A percentile compares a stretch with the other conserved stretches of the same genome.
Conservation (phyloP, 202 grass and related monocot species). For the Cymbopogon flexuosus region DNA sequence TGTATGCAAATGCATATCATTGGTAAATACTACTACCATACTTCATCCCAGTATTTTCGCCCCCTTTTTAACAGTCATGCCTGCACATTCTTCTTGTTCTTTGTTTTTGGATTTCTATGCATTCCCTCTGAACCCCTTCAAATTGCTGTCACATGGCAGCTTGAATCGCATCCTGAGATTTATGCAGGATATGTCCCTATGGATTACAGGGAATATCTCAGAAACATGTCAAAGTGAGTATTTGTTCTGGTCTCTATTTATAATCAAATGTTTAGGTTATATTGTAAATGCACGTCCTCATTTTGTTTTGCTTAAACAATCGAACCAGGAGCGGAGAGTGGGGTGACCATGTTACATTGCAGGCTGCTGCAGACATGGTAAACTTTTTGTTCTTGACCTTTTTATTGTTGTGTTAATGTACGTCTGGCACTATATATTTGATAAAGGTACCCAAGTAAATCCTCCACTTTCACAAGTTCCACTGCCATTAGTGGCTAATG, state of each 20-base stretch:
- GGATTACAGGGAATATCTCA: constrained; percentile 86
- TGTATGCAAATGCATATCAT: background rate
- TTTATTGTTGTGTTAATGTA: background rate
- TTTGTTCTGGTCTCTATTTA: constrained; percentile 6
- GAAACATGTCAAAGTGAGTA: constrained; percentile 75
- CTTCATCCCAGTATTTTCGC: background rate
- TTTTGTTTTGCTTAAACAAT: constrained; percentile 7
- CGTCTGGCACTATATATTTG: background rate
- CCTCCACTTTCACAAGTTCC: background rate
- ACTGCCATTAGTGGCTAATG: background rate
- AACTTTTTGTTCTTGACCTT: constrained; percentile 18
- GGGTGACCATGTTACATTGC: constrained; percentile 94
- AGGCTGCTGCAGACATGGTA: constrained; percentile 93
- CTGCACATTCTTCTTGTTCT: background rate
- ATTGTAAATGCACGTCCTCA: background rate
- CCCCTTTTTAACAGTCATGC: background rate
- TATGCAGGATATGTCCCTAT: constrained; percentile 88
- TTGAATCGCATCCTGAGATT: constrained; percentile 63
- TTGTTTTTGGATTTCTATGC: background rate
- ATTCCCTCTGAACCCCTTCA: constrained; percentile 2
- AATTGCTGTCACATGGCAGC: constrained; percentile 41
- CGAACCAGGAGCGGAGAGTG: constrained; percentile 71
- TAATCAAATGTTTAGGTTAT: constrained; percentile 1
- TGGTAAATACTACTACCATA: background rate
- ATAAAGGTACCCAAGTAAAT: background rate